These are phyloP conservation scores for Lachnellula hyalina DNA, from an alignment of 2,329 filamentous ascomycete species.

Conservation along the genomic window DNA sequence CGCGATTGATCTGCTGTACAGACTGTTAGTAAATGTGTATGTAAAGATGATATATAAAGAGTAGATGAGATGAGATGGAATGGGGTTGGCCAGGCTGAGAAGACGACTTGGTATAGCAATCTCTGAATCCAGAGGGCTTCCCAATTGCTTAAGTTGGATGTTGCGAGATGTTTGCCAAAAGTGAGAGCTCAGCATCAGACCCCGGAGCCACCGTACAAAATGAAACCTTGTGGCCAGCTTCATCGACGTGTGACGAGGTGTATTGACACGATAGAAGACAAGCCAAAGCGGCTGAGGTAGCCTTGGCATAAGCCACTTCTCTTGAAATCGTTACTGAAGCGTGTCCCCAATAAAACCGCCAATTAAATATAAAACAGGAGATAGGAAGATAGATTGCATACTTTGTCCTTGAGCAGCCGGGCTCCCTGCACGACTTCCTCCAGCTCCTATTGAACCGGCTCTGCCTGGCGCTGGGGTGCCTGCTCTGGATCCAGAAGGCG, in stretches of 20 bases:
- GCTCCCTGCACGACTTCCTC: conserved; percentile 30
- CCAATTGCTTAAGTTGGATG: background rate
- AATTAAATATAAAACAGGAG: background rate
- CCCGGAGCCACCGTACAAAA: background rate
- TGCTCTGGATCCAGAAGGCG: conserved; percentile 53
- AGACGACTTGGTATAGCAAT: background rate
- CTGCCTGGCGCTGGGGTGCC: conserved; percentile 47
- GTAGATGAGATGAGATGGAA: background rate
- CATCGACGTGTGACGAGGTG: background rate
- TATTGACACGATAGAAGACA: background rate
- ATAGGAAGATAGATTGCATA: conserved; percentile 4
- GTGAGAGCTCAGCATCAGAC: background rate
- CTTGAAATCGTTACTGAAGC: background rate
- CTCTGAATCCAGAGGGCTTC: background rate
- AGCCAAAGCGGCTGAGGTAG: background rate
- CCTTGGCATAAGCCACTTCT: background rate
- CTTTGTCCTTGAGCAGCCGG: conserved; percentile 20
- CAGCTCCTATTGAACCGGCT: conserved; percentile 13
- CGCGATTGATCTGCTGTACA: conserved; percentile 1
- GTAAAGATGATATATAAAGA: background rate
- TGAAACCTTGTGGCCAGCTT: background rate
- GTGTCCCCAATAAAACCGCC: background rate
- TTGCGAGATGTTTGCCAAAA: background rate
- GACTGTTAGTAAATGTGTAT: conserved; percentile 16
- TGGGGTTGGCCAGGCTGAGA: background rate